These are phyloP conservation scores for Citrullus mucosospermus DNA, from an alignment of 306 rosid genomes.

Conservation along the genomic window DNA sequence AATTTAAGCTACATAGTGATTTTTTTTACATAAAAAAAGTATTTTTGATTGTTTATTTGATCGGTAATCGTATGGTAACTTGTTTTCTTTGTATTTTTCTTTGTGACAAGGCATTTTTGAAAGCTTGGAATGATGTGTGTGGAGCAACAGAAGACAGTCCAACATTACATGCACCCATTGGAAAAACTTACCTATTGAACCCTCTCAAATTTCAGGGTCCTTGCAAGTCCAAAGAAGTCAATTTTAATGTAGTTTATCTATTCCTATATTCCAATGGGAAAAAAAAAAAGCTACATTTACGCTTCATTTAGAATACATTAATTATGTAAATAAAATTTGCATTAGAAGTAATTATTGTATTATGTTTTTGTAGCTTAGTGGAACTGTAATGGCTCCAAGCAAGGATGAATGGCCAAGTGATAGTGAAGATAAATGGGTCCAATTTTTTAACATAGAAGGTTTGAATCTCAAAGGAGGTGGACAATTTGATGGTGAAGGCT, in stretches of 20 bases:
- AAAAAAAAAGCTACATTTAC: too few relatives aligned
- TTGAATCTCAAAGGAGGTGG: conserved; percentile 8
- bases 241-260: conserved; percentile 15
- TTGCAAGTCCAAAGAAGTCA: conserved; percentile 1
- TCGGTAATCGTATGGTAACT: not conserved
- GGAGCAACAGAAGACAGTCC: conserved; percentile 7
- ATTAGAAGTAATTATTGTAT: not conserved
- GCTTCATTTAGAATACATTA: too few relatives aligned
- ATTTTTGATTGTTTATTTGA: not conserved
- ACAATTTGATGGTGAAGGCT: conserved; percentile 7
- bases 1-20: not conserved
- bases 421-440: not conserved
- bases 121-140: conserved; percentile 38
- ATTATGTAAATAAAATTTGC: too few relatives aligned
- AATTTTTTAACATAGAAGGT: not conserved
- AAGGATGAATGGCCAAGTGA: conserved; percentile 2
- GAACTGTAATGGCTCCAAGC: conserved; percentile 9
- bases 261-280: not conserved
- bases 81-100: too few relatives aligned
- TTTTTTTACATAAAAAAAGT: too few relatives aligned
- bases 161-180: conserved; percentile 25
- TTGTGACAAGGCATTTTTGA: conserved; percentile 29
- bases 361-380: not conserved
- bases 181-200: conserved; percentile 25
- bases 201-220: conserved; percentile 39